phyloP scores from a whole-genome alignment of 352 stramenopile species.

The Phytopythium ostracodes region DNA sequence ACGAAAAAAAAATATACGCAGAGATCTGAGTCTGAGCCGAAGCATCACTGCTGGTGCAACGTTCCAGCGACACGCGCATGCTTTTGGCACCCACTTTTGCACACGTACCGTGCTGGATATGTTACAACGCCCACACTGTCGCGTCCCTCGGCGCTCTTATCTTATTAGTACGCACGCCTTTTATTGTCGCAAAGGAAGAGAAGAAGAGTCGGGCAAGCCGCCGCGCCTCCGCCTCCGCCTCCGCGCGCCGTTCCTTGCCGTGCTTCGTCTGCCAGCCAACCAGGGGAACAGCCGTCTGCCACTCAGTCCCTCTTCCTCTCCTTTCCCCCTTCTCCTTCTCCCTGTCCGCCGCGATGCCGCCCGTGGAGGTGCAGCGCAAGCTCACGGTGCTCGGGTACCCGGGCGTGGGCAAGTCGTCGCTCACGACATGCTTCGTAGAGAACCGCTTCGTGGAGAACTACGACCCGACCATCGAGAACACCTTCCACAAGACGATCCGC shows the following conservation, averaged over 20 bases:
- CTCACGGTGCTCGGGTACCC: slow-evolving; percentile 94
- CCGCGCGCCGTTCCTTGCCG: not conserved
- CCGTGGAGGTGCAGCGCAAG: slow-evolving; percentile 94
- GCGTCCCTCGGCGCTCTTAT: too few relatives aligned
- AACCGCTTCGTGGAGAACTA: slow-evolving; percentile 92
- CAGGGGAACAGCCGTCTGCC: not conserved
- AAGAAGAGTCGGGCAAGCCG: slow-evolving; percentile 3
- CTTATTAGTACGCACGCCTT: too few relatives aligned
- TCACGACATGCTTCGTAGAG: slow-evolving; percentile 94
- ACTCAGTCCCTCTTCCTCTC: not conserved
- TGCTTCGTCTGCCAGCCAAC: not conserved
- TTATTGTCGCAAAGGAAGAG: not conserved
- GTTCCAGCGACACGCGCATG: too few relatives aligned
- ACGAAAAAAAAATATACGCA: not conserved
- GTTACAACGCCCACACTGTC: too few relatives aligned
- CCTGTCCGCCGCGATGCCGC: slow-evolving; percentile 5
- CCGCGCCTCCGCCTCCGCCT: not conserved
- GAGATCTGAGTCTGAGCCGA: too few relatives aligned
- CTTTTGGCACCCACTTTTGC: too few relatives aligned
- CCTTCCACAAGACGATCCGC: slow-evolving; percentile 94
- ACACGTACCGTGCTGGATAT: too few relatives aligned
- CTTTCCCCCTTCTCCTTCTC: not conserved
- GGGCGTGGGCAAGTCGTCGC: slow-evolving; percentile 93
- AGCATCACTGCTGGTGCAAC: too few relatives aligned
- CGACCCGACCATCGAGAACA: slow-evolving; percentile 96